phyloP scores from a whole-genome alignment of 2,329 filamentous ascomycete species.

The Claviceps sp. region DNA sequence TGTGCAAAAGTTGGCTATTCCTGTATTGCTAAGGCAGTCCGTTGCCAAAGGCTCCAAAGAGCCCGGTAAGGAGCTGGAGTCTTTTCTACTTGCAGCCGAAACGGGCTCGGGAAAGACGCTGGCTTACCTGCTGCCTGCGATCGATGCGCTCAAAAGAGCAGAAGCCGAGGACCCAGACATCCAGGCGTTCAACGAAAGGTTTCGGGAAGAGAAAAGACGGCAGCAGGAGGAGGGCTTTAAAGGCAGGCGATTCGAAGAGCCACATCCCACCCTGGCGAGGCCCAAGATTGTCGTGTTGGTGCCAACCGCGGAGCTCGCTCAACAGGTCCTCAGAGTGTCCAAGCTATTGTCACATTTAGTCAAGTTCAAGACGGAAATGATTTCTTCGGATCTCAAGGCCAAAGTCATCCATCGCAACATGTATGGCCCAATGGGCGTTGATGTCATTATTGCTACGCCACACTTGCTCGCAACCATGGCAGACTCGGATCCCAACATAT shows the following conservation, averaged over 20 bases:
- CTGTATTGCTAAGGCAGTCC: slow-evolving; percentile 54
- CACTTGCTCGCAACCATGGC: slow-evolving; percentile 82
- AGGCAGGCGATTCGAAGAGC: slow-evolving; percentile 53
- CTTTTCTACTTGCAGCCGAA: slow-evolving; percentile 80
- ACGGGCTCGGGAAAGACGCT: slow-evolving; percentile 96
- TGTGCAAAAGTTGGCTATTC: slow-evolving; percentile 80
- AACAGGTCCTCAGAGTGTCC: slow-evolving; percentile 68
- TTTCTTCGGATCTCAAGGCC: slow-evolving; percentile 65
- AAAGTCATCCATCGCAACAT: slow-evolving; percentile 73
- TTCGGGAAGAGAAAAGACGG: slow-evolving; percentile 42
- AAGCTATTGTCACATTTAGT: slow-evolving; percentile 73
- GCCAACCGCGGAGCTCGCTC: slow-evolving; percentile 82
- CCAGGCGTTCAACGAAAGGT: slow-evolving; percentile 41
- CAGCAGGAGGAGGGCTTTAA: slow-evolving; percentile 41
- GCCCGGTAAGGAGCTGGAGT: slow-evolving; percentile 26
- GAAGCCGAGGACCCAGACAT: slow-evolving; percentile 48
- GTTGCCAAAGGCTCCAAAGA: slow-evolving; percentile 13
- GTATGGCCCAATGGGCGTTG: slow-evolving; percentile 69
- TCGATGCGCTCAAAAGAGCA: slow-evolving; percentile 73
- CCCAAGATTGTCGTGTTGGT: slow-evolving; percentile 79
- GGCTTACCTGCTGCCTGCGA: slow-evolving; percentile 73
- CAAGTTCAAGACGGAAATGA: slow-evolving; percentile 74
- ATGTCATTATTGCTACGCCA: slow-evolving; percentile 77
- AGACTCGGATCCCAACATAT: slow-evolving; percentile 77
- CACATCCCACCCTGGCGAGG: slow-evolving; percentile 60